Percentiles rank a stretch among this genome's conserved stretches.
phyloP scores from a whole-genome alignment of 2,329 filamentous ascomycete species.

The Pyrenophora seminiperda region DNA sequence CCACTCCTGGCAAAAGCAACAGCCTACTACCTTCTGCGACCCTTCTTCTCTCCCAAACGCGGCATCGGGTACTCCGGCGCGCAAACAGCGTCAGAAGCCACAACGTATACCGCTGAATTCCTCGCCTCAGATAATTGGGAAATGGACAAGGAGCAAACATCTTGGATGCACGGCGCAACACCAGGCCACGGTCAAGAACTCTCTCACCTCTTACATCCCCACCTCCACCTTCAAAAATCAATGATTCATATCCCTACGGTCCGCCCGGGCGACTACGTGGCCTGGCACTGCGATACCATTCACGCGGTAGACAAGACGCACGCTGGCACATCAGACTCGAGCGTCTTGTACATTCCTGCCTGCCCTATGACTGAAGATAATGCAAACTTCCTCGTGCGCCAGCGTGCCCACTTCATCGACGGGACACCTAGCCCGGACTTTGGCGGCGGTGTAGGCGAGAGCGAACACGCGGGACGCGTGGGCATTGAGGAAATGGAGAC shows the following conservation, averaged over 20 bases:
- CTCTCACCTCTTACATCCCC: constrained; percentile 67
- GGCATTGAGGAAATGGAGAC: constrained; percentile 47
- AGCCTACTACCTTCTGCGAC: constrained; percentile 79
- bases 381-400: constrained; percentile 70
- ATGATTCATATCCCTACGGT: constrained; percentile 76
- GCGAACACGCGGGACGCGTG: constrained; percentile 52
- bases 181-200: constrained; percentile 73
- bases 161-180: constrained; percentile 71
- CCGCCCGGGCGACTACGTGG: constrained; percentile 74
- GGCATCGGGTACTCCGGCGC: constrained; percentile 37
- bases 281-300: constrained; percentile 80
- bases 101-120: constrained; percentile 48
- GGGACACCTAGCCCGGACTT: constrained; percentile 61
- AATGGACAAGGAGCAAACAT: constrained; percentile 59
- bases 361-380: constrained; percentile 80
- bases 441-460: constrained; percentile 67
- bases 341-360: constrained; percentile 86
- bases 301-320: constrained; percentile 86
- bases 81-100: constrained; percentile 39
- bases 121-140: constrained; percentile 65
- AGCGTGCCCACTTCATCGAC: constrained; percentile 71
- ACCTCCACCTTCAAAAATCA: constrained; percentile 67
- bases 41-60: constrained; percentile 72
- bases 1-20: constrained; percentile 77
- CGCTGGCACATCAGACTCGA: constrained; percentile 72